Base-by-base conservation (phyloP, 768 basidiomycete species). In the Amanita pallidorosea region DNA sequence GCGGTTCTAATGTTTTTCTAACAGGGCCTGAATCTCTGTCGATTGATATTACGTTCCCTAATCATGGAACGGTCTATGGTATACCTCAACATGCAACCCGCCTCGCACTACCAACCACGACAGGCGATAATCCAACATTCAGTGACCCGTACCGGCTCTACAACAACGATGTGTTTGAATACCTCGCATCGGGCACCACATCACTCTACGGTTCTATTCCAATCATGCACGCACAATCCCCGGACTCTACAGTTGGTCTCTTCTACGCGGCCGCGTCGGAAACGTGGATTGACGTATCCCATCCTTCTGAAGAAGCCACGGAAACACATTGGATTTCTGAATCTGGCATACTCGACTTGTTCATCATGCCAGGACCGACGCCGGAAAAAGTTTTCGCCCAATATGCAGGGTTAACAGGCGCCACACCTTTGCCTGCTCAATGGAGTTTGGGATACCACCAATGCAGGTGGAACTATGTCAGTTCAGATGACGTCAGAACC, bases 301-400 rank as follows among this genome's bases (percentile, higher is more conserved):
- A 88, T 61, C 65, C 80, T 4, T 69, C 76, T 2, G 69, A 74
- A 8, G 79, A 73, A 55, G 85, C 87, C 7, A 87, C 88, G 0
- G 74, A 85, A 56, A 93, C 95, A 0, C 96, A 98, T 63, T 99
- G 95, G 96, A 83, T 97, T 55, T 92, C 94, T 6, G 96, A 99
- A 66, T 92, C 91, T 3, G 96, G 96, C 40, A 93, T 98, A 54
- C 76, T 99, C 47, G 95, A 99, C 64, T 64, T 96, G 8, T 90
- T 98, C 70, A 72, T 99, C 57, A 79, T 97, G 50, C 92, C 96
- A 3, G 96, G 96, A 5, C 93, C 95, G 1, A 82, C 84, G 0
- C 83, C 91, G 8, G 69, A 76, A 7, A 83, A 88, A 2, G 72
- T 97, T 29, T 93, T 97, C 65, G 75, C 71, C 42, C 91, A 97